Evolutionary conservation across 495 filamentous ascomycete genomes (phyloP).

Genomic region (Aspergillus wentii): DNA sequence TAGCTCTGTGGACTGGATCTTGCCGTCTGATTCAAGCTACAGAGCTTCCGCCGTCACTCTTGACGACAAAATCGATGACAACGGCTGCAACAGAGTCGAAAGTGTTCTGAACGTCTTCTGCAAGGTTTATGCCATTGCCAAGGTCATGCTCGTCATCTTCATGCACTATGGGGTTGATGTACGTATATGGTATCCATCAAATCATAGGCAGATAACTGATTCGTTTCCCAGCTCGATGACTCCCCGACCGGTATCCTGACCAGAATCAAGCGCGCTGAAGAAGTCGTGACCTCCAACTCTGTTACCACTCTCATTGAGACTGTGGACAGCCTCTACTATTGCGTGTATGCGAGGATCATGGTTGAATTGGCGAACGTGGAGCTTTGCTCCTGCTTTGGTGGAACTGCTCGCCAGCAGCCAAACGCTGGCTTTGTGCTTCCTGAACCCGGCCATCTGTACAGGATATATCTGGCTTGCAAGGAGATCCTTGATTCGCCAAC

Average conservation of each 20-base stretch:
- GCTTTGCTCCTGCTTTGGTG: slow-evolving; percentile 23
- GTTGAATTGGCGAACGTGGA: slow-evolving; percentile 35
- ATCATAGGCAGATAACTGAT: background rate
- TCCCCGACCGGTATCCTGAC: slow-evolving; percentile 18
- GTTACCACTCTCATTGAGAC: slow-evolving; percentile 23
- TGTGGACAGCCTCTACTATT: slow-evolving; percentile 32
- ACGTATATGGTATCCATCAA: slow-evolving; percentile 1
- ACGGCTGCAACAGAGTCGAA: slow-evolving; percentile 13
- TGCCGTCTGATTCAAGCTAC: no score
- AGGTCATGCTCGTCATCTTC: slow-evolving; percentile 29
- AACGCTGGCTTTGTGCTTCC: slow-evolving; percentile 20
- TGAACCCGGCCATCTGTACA: slow-evolving; percentile 26
- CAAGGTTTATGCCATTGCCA: slow-evolving; percentile 33
- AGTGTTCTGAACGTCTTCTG: slow-evolving; percentile 22
- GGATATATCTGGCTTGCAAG: slow-evolving; percentile 28
- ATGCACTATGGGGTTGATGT: slow-evolving; percentile 32
- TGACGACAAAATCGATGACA: slow-evolving; percentile 12
- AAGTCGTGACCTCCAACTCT: slow-evolving; percentile 15
- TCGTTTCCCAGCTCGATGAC: slow-evolving; percentile 21
- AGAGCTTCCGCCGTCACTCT: slow-evolving; percentile 15
- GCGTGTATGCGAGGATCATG: slow-evolving; percentile 29
- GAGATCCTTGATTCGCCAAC: slow-evolving; percentile 22
- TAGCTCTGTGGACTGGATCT: slow-evolving; percentile 30
- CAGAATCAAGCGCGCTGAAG: slow-evolving; percentile 26
- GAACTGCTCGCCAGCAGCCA: slow-evolving; percentile 11